Percentiles rank a stretch among this genome's conserved stretches.
phyloP scores from a whole-genome alignment of 352 stramenopile species.

The Blastocystis sp. region DNA sequence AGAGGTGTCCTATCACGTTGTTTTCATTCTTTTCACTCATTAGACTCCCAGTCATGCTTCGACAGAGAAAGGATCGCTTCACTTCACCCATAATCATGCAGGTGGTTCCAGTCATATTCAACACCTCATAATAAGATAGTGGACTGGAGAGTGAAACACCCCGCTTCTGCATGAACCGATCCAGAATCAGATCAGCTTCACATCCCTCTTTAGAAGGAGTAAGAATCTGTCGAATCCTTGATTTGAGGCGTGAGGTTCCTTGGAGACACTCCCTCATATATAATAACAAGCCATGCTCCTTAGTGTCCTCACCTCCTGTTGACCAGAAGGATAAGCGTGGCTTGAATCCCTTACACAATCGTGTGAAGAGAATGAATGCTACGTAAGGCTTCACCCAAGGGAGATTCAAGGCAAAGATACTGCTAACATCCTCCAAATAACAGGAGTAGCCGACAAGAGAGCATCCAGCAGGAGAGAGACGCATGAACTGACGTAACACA shows the following conservation, averaged over 20 bases:
- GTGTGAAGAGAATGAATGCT: slow-evolving; percentile 34
- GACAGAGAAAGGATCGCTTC: not conserved
- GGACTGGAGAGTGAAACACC: not conserved
- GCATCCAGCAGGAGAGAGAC: not conserved
- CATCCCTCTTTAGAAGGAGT: not conserved
- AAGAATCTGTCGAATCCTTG: slow-evolving; percentile 7
- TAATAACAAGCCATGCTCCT: not conserved
- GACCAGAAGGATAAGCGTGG: not conserved
- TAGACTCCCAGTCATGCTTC: not conserved
- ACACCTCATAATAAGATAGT: slow-evolving; percentile 12
- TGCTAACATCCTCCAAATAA: slow-evolving; percentile 22
- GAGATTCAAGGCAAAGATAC: slow-evolving; percentile 43
- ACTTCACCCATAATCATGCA: slow-evolving; percentile 16
- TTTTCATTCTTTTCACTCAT: not conserved
- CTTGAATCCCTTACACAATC: slow-evolving; percentile 29
- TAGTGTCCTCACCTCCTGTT: not conserved
- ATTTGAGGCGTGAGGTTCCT: not conserved
- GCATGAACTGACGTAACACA: slow-evolving; percentile 12
- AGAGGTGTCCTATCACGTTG: not conserved
- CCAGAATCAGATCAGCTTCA: slow-evolving; percentile 20
- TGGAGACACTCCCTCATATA: slow-evolving; percentile 9
- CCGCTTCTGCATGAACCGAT: not conserved
- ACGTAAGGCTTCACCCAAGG: slow-evolving; percentile 29
- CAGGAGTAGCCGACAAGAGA: not conserved
- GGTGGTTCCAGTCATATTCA: not conserved